phyloP scores from a whole-genome alignment of 352 stramenopile genomes.

The Globisporangium megalacanthum region DNA sequence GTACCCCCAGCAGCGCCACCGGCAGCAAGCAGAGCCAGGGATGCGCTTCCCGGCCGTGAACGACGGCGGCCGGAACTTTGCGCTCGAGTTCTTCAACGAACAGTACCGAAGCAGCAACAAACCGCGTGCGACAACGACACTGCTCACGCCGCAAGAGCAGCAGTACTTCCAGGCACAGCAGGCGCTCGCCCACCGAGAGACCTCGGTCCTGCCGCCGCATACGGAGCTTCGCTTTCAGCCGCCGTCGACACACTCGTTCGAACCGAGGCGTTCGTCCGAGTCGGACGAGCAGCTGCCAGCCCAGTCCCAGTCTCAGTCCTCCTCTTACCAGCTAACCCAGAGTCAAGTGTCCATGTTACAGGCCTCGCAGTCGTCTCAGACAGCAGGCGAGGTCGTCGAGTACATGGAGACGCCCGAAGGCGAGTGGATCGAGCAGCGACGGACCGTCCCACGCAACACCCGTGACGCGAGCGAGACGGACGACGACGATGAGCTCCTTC shows the following conservation, averaged over 20 bases:
- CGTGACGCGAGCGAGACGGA: slow-evolving; percentile 18
- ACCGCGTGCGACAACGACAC: slow-evolving; percentile 1
- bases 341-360: background rate
- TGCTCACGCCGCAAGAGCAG: slow-evolving; percentile 3
- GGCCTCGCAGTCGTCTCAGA: slow-evolving; percentile 11
- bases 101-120: slow-evolving; percentile 19
- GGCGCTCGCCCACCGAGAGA: background rate
- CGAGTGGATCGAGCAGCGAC: slow-evolving; percentile 53
- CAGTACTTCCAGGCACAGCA: slow-evolving; percentile 5
- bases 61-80: slow-evolving; percentile 6
- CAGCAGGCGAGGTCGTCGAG: slow-evolving; percentile 39
- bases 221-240: background rate
- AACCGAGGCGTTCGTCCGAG: background rate
- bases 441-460: slow-evolving; percentile 1
- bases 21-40: slow-evolving; percentile 26
- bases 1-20: slow-evolving; percentile 13
- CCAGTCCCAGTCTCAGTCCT: background rate
- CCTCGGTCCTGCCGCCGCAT: background rate
- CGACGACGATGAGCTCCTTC: slow-evolving; percentile 8
- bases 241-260: background rate
- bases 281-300: background rate
- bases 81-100: slow-evolving; percentile 19
- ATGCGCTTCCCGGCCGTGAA: slow-evolving; percentile 1
- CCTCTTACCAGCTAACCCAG: background rate
- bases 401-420: slow-evolving; percentile 54